Evolutionary conservation across 2,329 filamentous ascomycete species (phyloP), one percentile per base, ranked within the genome.

Genomic region (Pestalotiopsis fici): DNA sequence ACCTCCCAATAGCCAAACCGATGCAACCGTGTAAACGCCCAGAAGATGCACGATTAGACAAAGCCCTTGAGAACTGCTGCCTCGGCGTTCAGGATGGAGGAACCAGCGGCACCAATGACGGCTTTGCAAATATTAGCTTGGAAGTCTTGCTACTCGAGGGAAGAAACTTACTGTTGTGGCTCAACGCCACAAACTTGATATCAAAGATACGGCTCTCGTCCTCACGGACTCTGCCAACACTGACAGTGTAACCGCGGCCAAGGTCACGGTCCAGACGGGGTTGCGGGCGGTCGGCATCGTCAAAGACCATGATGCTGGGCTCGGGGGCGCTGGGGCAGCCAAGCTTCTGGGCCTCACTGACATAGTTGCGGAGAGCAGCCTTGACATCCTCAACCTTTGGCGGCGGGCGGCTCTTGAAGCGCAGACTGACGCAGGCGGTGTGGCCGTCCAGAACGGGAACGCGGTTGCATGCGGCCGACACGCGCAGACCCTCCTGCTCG

Each of bases 371-470:
- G 85, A 98, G 84, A 1, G 94, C 95, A 74, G 88, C 85, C 80
- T 91, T 92, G 73, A 97, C 93, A 70, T 93, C 85, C 73, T 94
- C 91, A 0, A 90, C 91, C 28, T 84, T 88, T 3, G 95, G 95
- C 4, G 90, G 83, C 1, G 93, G 93, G 47, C 91, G 88, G 74
- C 89, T 89, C 77, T 89, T 88, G 80, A 98, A 98, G 66, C 89
- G 87, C 70, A 98, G 85, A 7, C 93, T 96, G 11, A 98, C 94
- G 77, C 95, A 98, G n/a, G 93, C 95, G 66, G 92, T 97, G 83
- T 98, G 96, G 57, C 96, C 96, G 77, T 98, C 95, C 67, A 97
- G 88, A 21, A 98, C 96, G n/a, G 94, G 88, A 2, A 98, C 96
- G 69, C 96, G 90, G 77, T 96, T 98, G 83, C 96, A 98, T 3